Evolutionary conservation across 73 alveolate species (phyloP), one percentile per base, ranked within the genome.

Genomic region (Tetrahymena elliotti): DNA sequence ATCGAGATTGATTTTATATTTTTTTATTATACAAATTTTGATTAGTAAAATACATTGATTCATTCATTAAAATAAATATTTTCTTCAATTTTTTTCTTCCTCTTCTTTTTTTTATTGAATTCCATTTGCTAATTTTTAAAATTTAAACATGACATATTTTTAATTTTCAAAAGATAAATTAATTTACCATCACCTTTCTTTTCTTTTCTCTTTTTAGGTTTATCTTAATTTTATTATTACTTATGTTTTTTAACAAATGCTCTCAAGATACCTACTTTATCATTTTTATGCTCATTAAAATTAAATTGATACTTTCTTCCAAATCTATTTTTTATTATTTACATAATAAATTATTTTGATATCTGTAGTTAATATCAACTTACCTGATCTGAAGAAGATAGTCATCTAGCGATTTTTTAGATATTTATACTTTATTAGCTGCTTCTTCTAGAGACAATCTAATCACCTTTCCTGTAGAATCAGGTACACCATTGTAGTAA

Each of bases 271-370:
- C 99, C 99, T 0, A 98, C 99, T 94, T 98, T 99, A 37, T 99
- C 99, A 95, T 98, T 98, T 94, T 98, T 98, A 97, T 99, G 99
- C 94, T 98, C 99, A 96, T 99, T 98, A 93, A 99, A 99, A 96
- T 99, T 98, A 95, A 99, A 99, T 52, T 99, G 99, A 84, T 96
- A 98, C 83, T 93, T 96, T 95, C 99, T 98, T 35, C 99, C 99
- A 47, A 97, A 96, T 95, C 99, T 47, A 47, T 47, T 47, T 47
- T 2, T 96, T 93, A 98, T 68, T 24, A 68, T 68, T 68, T 24
- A 93, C 94, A 93, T 95, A 93, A 53, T 84, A 94, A 38, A 93
- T 95, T 12, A 93, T 95, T 52, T 88, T 88, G 94, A 93, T 95
- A 93, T 93, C 93, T 41, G 82, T 47, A 38, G n/a, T 93, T 39